Evolutionary conservation across 768 basidiomycete species (phyloP), one percentile per base, ranked within the genome.

Genomic region (Tephrocybe sp.): DNA sequence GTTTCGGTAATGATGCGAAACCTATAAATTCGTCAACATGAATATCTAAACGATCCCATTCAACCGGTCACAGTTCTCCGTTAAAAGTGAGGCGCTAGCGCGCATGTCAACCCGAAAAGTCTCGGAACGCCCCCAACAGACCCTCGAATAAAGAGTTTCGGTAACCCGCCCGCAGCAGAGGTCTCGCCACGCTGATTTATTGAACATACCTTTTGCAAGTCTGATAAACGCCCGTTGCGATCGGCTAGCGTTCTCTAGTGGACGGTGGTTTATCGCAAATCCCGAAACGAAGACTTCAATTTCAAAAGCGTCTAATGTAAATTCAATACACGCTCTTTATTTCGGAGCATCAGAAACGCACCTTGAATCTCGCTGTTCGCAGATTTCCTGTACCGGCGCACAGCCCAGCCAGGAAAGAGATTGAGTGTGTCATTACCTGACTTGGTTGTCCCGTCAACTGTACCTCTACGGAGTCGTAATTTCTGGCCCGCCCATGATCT

Each of bases 321-420:
- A 47, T 37, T 43, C n/a, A n/a, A n/a, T n/a, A n/a, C n/a, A n/a
- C 14, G 15, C 20, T 32, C 23, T 7, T 18, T 3, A 36, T 15
- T 30, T 21, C 9, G 14, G 7, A 11, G 44, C 5, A 32, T 36
- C 4, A 15, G 15, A 61, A 17, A 70, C 67, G 56, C 43, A 67
- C 70, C 61, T 59, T 64, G 62, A 41, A 45, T 50, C 36, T 60
- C 49, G 17, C 36, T 55, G 15, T 18, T 45, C 42, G 37, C 58
- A 34, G 55, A 57, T 40, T 51, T 59, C 14, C 56, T 66, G 61
- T 80, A 83, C 24, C 79, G 68, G 45, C 80, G 73, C 5, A 79
- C 76, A 2, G 90, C 91, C 88, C 90, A 93, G 2, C 91, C 89
- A 4, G 91, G 91, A 68, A 93, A 92, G 20, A 91, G 61, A 15